These are phyloP conservation scores for Polygonum aviculare DNA, from an alignment of 148 eudicot genomes.

Conservation along the genomic window DNA sequence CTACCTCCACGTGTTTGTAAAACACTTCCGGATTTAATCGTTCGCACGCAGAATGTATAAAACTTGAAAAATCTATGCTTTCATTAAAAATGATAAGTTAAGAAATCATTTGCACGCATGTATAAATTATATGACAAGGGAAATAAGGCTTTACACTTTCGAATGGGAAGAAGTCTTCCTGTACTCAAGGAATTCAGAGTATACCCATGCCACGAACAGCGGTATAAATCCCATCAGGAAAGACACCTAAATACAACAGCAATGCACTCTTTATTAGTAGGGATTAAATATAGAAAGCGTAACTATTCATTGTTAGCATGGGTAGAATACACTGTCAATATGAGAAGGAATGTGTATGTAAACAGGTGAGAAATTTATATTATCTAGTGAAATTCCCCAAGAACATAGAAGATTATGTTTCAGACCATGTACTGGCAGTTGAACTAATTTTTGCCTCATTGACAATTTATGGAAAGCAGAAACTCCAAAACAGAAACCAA, in stretches of 20 bases:
- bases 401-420: background rate
- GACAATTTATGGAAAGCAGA: background rate
- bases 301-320: background rate
- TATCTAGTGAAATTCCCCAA: background rate
- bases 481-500: background rate
- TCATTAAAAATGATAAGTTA: background rate
- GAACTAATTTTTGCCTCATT: background rate
- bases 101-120: background rate
- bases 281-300: background rate
- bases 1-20: background rate
- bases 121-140: background rate
- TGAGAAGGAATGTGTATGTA: background rate
- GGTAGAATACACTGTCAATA: background rate
- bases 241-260: conserved; percentile 1
- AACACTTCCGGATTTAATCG: background rate
- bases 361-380: background rate
- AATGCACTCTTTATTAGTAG: background rate
- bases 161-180: conserved; percentile 10
- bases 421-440: background rate
- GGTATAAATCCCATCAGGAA: conserved; percentile 13
- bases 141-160: conserved; percentile 6
- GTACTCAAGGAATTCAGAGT: conserved; percentile 9
- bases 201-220: conserved; percentile 5
- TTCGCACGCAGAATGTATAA: background rate
- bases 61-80: background rate